Evolutionary conservation across 1,139 yeast species (phyloP), one percentile per base, ranked within the genome.

Genomic region (Kodamaea fungicola): DNA sequence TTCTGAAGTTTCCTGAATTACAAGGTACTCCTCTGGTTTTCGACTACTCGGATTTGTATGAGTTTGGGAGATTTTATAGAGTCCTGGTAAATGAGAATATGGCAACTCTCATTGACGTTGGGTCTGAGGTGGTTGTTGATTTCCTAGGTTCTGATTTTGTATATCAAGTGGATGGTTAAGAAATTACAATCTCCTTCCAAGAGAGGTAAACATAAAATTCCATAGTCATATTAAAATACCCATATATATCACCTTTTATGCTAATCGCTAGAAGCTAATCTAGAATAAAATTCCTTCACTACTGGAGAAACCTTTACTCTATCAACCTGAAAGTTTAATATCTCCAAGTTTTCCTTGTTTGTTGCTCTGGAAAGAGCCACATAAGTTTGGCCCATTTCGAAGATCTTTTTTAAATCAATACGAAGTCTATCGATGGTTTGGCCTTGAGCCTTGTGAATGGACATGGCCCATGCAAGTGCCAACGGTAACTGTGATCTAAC

Each of bases 341-440:
- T 80, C 56, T 90, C 94, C 12, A 90, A 66, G 22, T 77, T 71
- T 7, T 83, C 88, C 43, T 78, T 78, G 30, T 82, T 75, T 0
- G 84, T 86, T 2, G 97, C 96, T 62, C 98, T 75, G 28, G 96
- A 86, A 27, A 90, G 67, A 0, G 98, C 97, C 13, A 90, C 97
- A 57, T 92, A 92, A 0, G 96, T 95, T 58, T 92, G 98, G 0
- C 98, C 98, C 44, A 78, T 81, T 55, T 87, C 96, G 54, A 88
- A 88, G 23, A 82, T 76, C 46, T 72, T 74, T 23, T 73, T 65
- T 39, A 88, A 63, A 51, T 88, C 94, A 4, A 88, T 92, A 45
- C 77, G 73, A n/a, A 88, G 80, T 40, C 94, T 61, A 29, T 78
- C 81, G 35, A 88, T 71, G 0, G 97, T 86, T 62, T 88, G 96